Conservation (phyloP, 2,329 filamentous ascomycete genomes). For the Juglanconis juglandina region DNA sequence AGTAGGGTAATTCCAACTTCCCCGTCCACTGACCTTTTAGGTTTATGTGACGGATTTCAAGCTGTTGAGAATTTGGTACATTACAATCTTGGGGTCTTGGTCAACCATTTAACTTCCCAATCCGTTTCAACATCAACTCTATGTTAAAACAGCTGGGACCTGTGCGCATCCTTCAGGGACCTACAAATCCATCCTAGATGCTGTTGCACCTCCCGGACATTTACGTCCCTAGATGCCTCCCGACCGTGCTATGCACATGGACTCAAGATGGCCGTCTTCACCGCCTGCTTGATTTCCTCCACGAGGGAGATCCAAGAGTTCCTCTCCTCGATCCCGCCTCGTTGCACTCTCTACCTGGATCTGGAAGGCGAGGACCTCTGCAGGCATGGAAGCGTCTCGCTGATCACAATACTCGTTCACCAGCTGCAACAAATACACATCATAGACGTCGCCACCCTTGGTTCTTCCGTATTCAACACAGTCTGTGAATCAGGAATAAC, state of each 20-base stretch:
- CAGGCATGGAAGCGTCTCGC: conserved; percentile 21
- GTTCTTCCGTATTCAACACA: conserved; percentile 18
- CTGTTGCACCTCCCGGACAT: background rate
- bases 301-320: conserved; percentile 8
- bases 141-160: too few species aligned
- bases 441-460: conserved; percentile 24
- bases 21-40: too few species aligned
- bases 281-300: conserved; percentile 3
- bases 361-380: conserved; percentile 20
- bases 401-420: conserved; percentile 20
- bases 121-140: too few species aligned
- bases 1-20: too few species aligned
- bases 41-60: too few species aligned
- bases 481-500: conserved; percentile 5
- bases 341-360: conserved; percentile 21
- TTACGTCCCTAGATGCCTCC: too few species aligned
- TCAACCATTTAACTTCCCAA: too few species aligned
- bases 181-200: background rate
- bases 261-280: background rate
- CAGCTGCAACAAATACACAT: conserved; percentile 10
- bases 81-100: too few species aligned
- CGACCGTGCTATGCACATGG: background rate
- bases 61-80: too few species aligned
- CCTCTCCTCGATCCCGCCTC: conserved; percentile 11
- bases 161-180: too few species aligned